Conservation (phyloP, 2,329 filamentous ascomycete genomes). For the Diplocarpon rosae region DNA sequence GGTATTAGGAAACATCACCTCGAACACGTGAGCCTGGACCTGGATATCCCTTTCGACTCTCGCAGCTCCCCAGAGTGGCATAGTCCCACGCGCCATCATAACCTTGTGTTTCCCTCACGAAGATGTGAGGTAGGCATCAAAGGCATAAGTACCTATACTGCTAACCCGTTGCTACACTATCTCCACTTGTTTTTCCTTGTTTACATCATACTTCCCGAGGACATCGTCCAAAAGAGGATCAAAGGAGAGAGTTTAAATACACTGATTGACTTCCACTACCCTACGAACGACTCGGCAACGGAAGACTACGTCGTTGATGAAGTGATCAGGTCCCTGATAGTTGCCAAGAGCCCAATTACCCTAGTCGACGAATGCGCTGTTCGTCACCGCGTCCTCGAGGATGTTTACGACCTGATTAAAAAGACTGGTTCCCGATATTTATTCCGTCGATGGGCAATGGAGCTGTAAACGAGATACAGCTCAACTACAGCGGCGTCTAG, state of each 20-base stretch:
- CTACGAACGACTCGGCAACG: slow-evolving; percentile 54
- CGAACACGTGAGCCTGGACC: too few relatives aligned
- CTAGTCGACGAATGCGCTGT: slow-evolving; percentile 77
- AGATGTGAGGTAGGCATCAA: too few relatives aligned
- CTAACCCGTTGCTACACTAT: too few relatives aligned
- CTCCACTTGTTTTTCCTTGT: too few relatives aligned
- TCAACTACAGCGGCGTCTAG: slow-evolving; percentile 76
- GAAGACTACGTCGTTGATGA: slow-evolving; percentile 79
- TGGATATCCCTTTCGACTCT: too few relatives aligned
- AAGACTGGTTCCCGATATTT: slow-evolving; percentile 71
- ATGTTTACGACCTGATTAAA: slow-evolving; percentile 61
- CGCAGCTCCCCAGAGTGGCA: too few relatives aligned
- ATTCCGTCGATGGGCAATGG: slow-evolving; percentile 89
- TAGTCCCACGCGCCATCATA: too few relatives aligned
- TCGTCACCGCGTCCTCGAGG: slow-evolving; percentile 60
- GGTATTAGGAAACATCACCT: too few relatives aligned
- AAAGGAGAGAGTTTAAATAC: slow-evolving; percentile 62
- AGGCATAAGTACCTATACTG: too few relatives aligned
- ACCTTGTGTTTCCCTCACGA: too few relatives aligned
- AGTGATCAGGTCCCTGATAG: slow-evolving; percentile 60
- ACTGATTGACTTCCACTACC: slow-evolving; percentile 55
- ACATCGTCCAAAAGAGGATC: slow-evolving; percentile 67
- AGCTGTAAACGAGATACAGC: slow-evolving; percentile 63
- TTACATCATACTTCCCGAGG: slow-evolving; percentile 73
- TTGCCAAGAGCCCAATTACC: slow-evolving; percentile 64